Evolutionary conservation across 2,329 filamentous ascomycete species (phyloP).

Genomic region (Colletotrichum filicis): DNA sequence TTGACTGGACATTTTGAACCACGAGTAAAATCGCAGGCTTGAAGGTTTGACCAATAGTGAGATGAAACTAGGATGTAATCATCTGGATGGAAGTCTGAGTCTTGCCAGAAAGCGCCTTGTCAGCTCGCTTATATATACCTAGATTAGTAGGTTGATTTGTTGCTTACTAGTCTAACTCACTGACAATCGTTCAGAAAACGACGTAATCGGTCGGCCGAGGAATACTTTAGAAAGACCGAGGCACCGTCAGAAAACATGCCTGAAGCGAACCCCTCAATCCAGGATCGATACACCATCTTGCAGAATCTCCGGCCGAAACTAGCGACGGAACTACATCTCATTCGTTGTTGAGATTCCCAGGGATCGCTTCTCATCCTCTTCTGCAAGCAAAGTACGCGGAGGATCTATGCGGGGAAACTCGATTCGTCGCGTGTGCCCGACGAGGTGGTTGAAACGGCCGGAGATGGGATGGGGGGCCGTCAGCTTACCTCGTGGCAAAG

Average conservation of each 20-base stretch:
- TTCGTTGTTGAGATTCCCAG: not conserved
- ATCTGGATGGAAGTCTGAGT: not conserved
- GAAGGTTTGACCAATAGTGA: not conserved
- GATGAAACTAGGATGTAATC: not conserved
- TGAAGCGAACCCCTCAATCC: not conserved
- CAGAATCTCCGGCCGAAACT: not conserved
- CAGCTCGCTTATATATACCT: not conserved
- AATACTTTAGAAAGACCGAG: not conserved
- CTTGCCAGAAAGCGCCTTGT: not conserved
- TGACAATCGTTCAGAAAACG: not conserved
- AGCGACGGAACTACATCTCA: not conserved
- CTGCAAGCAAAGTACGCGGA: not conserved
- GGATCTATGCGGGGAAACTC: not conserved
- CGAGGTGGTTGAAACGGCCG: not conserved
- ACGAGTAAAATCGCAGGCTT: not conserved
- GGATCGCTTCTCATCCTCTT: not conserved
- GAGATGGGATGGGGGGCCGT: not conserved
- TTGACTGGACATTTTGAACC: not conserved
- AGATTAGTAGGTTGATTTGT: not conserved
- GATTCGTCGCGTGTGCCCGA: not conserved
- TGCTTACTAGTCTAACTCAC: not conserved
- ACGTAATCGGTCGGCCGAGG: not conserved
- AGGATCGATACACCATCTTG: not conserved
- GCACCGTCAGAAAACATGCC: not conserved
- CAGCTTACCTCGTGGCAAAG: not conserved